Conservation (phyloP, 306 rosid species). For the Pachyrhizus erosus region DNA sequence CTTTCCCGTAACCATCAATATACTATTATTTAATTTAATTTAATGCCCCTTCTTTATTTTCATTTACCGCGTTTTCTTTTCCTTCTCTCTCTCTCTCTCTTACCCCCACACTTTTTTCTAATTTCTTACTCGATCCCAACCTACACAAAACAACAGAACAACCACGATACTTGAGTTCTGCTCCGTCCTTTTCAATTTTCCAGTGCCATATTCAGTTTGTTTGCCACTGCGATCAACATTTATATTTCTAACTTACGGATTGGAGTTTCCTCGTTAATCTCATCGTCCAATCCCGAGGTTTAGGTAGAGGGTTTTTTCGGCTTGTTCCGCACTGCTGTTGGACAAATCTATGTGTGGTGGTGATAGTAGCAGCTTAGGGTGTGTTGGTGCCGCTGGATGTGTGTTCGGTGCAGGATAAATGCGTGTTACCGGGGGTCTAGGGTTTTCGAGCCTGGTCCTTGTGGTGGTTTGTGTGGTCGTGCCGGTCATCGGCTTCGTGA, state of each 20-base stretch:
- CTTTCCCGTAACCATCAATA: neutral
- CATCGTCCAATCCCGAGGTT: conserved; percentile 28
- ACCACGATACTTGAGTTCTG: conserved; percentile 34
- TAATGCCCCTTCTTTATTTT: neutral
- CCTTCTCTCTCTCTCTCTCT: neutral
- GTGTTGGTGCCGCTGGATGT: conserved; percentile 59
- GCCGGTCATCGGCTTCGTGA: conserved; percentile 59
- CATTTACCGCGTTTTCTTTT: conserved; percentile 47
- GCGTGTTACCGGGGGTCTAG: conserved; percentile 81
- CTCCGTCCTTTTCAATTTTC: conserved; percentile 30
- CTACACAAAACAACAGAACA: conserved; percentile 13
- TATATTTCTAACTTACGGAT: neutral
- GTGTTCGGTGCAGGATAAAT: conserved; percentile 68
- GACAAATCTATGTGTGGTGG: conserved; percentile 59
- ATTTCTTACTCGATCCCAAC: conserved; percentile 24
- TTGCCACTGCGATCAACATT: conserved; percentile 3
- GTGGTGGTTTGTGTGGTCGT: conserved; percentile 52
- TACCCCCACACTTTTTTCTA: neutral
- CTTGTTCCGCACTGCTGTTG: conserved; percentile 5
- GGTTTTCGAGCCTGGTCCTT: conserved; percentile 79
- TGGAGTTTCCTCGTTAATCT: conserved; percentile 2
- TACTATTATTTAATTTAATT: neutral
- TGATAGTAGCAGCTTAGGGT: conserved; percentile 49
- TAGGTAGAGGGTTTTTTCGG: neutral
- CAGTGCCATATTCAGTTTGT: neutral